phyloP scores from a whole-genome alignment of 1,284 basidiomycete species.

The Pholiota adiposa region DNA sequence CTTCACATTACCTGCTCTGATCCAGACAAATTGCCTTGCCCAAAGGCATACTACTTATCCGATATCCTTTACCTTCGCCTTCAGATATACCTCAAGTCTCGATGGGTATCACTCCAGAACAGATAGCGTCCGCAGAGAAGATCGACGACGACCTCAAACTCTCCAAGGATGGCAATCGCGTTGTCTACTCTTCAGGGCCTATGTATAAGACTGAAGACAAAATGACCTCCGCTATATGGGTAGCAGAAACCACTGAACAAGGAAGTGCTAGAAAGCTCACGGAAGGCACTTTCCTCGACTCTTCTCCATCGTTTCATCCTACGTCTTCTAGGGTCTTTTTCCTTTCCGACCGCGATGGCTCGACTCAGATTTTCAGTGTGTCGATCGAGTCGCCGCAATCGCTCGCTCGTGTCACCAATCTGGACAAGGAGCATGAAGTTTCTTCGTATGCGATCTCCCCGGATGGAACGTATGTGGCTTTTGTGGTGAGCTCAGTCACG shows the following conservation, averaged over 20 bases:
- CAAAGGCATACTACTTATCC: too few species aligned
- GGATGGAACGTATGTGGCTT: slow-evolving; percentile 10
- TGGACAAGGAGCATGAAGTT: slow-evolving; percentile 8
- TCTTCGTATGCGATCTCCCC: slow-evolving; percentile 13
- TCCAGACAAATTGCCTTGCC: too few species aligned
- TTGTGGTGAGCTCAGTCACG: slow-evolving; percentile 5
- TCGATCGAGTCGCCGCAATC: not conserved
- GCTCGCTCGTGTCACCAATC: not conserved
- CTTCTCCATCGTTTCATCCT: slow-evolving; percentile 11
- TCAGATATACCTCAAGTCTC: too few species aligned
- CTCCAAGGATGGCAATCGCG: slow-evolving; percentile 11
- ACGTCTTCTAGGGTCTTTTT: slow-evolving; percentile 12
- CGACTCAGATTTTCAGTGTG: slow-evolving; percentile 7
- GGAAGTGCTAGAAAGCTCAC: slow-evolving; percentile 13
- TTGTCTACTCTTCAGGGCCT: slow-evolving; percentile 11
- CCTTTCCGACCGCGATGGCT: slow-evolving; percentile 16
- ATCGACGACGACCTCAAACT: slow-evolving; percentile 10
- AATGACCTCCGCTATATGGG: slow-evolving; percentile 14
- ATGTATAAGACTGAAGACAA: slow-evolving; percentile 13
- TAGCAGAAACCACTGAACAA: slow-evolving; percentile 10
- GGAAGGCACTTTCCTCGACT: slow-evolving; percentile 7
- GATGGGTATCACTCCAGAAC: slow-evolving; percentile 11
- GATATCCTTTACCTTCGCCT: too few species aligned
- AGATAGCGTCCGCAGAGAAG: slow-evolving; percentile 10
- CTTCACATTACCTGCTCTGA: too few species aligned